Percentiles rank a stretch among this genome's conserved stretches.
phyloP scores from a whole-genome alignment of 1,139 yeast genomes.

The Blastobotrys buckinghamii region DNA sequence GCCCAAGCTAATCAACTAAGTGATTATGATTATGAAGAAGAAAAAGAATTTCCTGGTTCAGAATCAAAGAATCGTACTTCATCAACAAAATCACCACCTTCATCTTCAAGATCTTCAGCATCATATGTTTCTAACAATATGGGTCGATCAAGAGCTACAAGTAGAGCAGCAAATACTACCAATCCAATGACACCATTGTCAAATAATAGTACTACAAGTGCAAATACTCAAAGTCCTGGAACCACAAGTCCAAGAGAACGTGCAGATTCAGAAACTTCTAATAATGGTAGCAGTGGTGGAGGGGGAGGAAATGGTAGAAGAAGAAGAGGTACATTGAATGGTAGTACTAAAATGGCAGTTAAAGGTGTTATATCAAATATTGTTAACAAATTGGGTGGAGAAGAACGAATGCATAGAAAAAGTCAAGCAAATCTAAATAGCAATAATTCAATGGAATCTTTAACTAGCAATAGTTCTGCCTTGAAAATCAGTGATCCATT shows the following conservation, averaged over 20 bases:
- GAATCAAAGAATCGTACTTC: background rate
- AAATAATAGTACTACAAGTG: background rate
- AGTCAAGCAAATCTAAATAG: background rate
- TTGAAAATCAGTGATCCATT: constrained; percentile 83
- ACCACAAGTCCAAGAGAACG: constrained; percentile 10
- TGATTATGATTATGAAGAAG: background rate
- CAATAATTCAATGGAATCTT: background rate
- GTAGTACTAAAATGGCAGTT: constrained; percentile 35
- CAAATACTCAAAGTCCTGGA: constrained; percentile 1
- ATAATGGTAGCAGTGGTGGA: background rate
- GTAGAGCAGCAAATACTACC: constrained; percentile 22
- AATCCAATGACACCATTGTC: constrained; percentile 10
- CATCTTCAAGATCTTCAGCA: constrained; percentile 13
- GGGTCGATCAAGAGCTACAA: constrained; percentile 24
- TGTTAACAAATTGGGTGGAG: constrained; percentile 41
- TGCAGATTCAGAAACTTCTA: constrained; percentile 9
- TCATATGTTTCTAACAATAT: constrained; percentile 13
- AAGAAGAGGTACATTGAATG: constrained; percentile 25
- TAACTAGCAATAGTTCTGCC: constrained; percentile 4
- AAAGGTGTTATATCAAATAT: constrained; percentile 47
- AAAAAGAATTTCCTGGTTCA: background rate
- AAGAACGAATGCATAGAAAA: constrained; percentile 11
- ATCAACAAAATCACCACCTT: constrained; percentile 2
- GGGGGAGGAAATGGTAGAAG: constrained; percentile 12
- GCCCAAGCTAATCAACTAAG: constrained; percentile 12